Conservation (phyloP, 306 rosid species). For the Argentina anserina region DNA sequence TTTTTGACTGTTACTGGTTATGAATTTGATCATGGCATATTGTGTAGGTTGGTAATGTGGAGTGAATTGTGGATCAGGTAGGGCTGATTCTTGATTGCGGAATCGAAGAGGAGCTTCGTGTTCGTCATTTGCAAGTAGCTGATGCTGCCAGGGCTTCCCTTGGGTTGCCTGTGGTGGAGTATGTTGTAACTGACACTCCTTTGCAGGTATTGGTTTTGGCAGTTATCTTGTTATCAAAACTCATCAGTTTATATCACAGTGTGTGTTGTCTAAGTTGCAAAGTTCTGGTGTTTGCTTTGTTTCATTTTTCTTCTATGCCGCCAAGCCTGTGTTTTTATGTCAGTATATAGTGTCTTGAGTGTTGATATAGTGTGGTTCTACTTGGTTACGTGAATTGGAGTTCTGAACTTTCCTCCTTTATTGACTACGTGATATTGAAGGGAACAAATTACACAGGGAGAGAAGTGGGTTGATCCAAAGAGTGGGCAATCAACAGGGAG, state of each 20-base stretch:
- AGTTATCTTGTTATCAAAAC: background rate
- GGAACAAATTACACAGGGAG: slow-evolving; percentile 50
- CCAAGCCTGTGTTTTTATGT: no score
- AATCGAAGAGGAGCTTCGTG: slow-evolving; percentile 66
- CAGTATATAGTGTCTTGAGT: background rate
- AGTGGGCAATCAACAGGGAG: slow-evolving; percentile 85
- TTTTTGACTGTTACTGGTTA: no score
- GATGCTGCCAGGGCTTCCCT: slow-evolving; percentile 92
- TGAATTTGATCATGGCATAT: background rate
- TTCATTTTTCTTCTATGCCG: no score
- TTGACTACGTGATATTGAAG: slow-evolving; percentile 25
- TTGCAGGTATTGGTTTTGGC: slow-evolving; percentile 56
- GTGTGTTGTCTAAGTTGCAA: background rate
- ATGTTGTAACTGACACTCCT: slow-evolving; percentile 70
- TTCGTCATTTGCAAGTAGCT: slow-evolving; percentile 84
- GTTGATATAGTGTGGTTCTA: background rate
- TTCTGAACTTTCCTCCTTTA: slow-evolving; percentile 4
- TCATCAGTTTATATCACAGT: background rate
- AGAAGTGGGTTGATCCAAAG: slow-evolving; percentile 78
- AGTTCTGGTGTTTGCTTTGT: no score
- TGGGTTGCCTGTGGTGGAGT: slow-evolving; percentile 80
- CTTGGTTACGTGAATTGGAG: no score
- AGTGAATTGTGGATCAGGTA: slow-evolving; percentile 42
- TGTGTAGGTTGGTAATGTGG: background rate
- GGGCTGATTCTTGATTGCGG: slow-evolving; percentile 92